Base-by-base conservation (phyloP, 371 early-diverging fungal species). In the Cokeromyces recurvatus region DNA sequence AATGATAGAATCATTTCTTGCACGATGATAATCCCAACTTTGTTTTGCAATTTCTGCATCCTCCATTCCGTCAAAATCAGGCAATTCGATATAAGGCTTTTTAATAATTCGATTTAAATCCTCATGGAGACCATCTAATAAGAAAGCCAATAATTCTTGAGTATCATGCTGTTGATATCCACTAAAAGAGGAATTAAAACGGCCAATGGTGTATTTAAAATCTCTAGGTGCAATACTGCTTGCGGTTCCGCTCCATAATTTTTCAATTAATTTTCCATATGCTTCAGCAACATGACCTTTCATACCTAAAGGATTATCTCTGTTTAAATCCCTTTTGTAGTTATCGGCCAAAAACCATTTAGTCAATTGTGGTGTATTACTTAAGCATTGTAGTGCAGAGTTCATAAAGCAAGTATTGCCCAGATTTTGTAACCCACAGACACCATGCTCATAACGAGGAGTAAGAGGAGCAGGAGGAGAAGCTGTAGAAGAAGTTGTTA, bases 361-460 rank as follows among this genome's bases (percentile, higher is more conserved):
- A 0, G 83, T 85, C 23, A 93, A 65, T 37, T 73, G 73, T 1
- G 65, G 61, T 15, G 85, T 84, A 46, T 84, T 82, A 49, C 80
- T 76, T 21, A 93, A 65, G 55, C 90, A 90, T 59, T 93, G 94
- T 2, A 93, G 52, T 0, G 85, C 85, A 6, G 85, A 79, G 65
- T 89, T 90, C 90, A 93, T 90, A 59, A 87, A 93, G 62, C 94
- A 93, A 0, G 92, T 93, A 57, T 93, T 93, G 20, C 94, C 94
- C 22, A 91, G 66, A 52, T 93, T 93, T 24, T 58, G 64, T 23
- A 91, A 68, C 0, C 92, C 92, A 34, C 68, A 74, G 0, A 81
- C 66, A 9, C 86, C 88, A 9, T 35, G 55, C 14, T 45, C 22
- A 21, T 22, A 20, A 25, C 34, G 27, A 4, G 47, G 43, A 2